Evolutionary conservation across 108 stramenopile species (phyloP), one percentile per base, ranked within the genome.

Genomic region (Stephanodiscus minutulus): DNA sequence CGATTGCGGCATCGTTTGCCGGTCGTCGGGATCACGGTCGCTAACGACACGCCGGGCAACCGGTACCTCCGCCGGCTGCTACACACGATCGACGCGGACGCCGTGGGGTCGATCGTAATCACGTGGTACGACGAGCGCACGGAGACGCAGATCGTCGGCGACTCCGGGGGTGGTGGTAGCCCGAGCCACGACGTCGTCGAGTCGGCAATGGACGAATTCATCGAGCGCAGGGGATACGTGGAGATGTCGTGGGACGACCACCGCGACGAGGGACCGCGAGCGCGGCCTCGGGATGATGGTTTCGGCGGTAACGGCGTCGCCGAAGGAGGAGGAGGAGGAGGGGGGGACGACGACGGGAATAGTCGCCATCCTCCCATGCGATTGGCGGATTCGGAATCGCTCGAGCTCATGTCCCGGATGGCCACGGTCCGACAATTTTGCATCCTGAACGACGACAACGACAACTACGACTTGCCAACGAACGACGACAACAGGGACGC

Each of bases 121-220:
- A 79, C 78, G 8, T 79, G 78, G 78, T 79, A 72, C 31, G 78
- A 79, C 60, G 78, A 79, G 63, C 39, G 60, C 31, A 72, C 71
- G 9, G 66, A 67, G 33, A 43, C 66, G 24, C 66, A 72, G 61
- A 54, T 72, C 27, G 20, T 47, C 18, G 64, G 50, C n/a, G 37
- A 63, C 0, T 22, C 66, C 3, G 31, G 29, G 13, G 43, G 7
- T 36, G 35, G 7, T 7, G 35, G 35, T 36, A 25, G 77, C 2
- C 39, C 68, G 55, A 79, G 78, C 68, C 78, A 72, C 28, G 36
- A 44, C 11, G 46, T 79, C 2, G 67, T 79, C 28, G 53, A 55
- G 35, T 28, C 55, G 22, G 78, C 71, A 25, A 63, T 79, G 50
- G 43, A 27, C 4, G 78, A 79, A 25, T 79, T 68, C 49, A 72